Conservation (phyloP, 2,329 filamentous ascomycete genomes). For the Macrophomina phaseolina region DNA sequence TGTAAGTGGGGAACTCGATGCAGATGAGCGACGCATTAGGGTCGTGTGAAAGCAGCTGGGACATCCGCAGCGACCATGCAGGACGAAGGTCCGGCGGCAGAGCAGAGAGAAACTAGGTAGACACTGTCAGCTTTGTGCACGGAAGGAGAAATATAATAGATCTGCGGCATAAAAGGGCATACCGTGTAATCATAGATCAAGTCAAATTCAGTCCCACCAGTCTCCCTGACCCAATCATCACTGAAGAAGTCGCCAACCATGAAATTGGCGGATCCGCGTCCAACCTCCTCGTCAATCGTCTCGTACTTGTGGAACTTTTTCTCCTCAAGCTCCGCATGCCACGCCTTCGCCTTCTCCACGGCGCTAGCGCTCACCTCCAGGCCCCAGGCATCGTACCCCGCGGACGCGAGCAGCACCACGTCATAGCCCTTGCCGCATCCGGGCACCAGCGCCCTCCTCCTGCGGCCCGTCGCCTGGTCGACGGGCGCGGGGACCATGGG, state of each 20-base stretch:
- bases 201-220: slow-evolving; percentile 61
- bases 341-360: slow-evolving; percentile 54
- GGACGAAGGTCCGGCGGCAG: slow-evolving; percentile 61
- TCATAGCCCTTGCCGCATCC: slow-evolving; percentile 86
- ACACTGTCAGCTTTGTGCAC: neutral
- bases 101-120: slow-evolving; percentile 64
- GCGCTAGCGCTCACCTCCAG: slow-evolving; percentile 69
- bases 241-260: slow-evolving; percentile 71
- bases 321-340: slow-evolving; percentile 39
- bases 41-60: slow-evolving; percentile 54
- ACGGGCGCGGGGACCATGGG: slow-evolving; percentile 21
- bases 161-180: slow-evolving; percentile 32
- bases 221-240: slow-evolving; percentile 60
- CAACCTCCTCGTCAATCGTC: slow-evolving; percentile 46
- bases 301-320: slow-evolving; percentile 49
- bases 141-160: slow-evolving; percentile 7
- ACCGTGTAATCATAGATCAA: slow-evolving; percentile 69
- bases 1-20: slow-evolving; percentile 80
- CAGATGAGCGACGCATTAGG: slow-evolving; percentile 62
- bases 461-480: slow-evolving; percentile 3
- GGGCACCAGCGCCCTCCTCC: slow-evolving; percentile 71
- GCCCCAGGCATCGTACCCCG: slow-evolving; percentile 79
- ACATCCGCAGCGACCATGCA: slow-evolving; percentile 62
- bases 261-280: slow-evolving; percentile 61
- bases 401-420: slow-evolving; percentile 73